Evolutionary conservation across 208 protist species (phyloP), one percentile per base, ranked within the genome.

Genomic region (Leishmania tropica): DNA sequence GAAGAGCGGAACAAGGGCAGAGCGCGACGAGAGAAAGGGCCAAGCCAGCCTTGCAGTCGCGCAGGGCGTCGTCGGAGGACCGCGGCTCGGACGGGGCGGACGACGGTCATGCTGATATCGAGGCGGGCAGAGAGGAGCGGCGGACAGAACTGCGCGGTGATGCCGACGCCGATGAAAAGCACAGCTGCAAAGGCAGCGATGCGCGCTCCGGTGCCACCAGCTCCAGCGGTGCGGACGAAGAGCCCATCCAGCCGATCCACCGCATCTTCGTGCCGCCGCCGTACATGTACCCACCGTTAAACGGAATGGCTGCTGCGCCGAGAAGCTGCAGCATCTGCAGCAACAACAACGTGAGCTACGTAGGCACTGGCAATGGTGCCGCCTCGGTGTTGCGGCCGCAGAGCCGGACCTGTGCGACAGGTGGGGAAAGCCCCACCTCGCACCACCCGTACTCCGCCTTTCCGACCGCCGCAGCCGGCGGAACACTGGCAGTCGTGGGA

Each of bases 231-330:
- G 65, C 42, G 24, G 47, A 83, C 0, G 84, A 86, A 70, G 87
- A 90, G 60, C 87, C 87, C 24, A 40, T 86, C 7, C 87, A 90
- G 60, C 87, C 87, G 17, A 83, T 90, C n/a, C 70, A 79, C 31
- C 87, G 83, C 71, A 74, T 81, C 7, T 40, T 74, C 47, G 77
- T 81, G 24, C 77, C 81, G 42, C 81, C 77, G 45, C 77, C 60
- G 24, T 78, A 67, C 77, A 62, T 65, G 77, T 62, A 75, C 1
- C 71, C 71, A 15, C 76, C 54, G 47, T 35, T 62, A 2, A 40
- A 73, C 4, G 31, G 62, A 42, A 40, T 2, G 62, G 15, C 62
- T 37, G 15, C 6, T 15, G 62, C 31, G 62, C 62, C 62, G 17
- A 40, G 15, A 24, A 70, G 64, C 64, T 24, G 13, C 35, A 42